Conservation (phyloP, 2,329 filamentous ascomycete genomes). For the Neonectria faginata region DNA sequence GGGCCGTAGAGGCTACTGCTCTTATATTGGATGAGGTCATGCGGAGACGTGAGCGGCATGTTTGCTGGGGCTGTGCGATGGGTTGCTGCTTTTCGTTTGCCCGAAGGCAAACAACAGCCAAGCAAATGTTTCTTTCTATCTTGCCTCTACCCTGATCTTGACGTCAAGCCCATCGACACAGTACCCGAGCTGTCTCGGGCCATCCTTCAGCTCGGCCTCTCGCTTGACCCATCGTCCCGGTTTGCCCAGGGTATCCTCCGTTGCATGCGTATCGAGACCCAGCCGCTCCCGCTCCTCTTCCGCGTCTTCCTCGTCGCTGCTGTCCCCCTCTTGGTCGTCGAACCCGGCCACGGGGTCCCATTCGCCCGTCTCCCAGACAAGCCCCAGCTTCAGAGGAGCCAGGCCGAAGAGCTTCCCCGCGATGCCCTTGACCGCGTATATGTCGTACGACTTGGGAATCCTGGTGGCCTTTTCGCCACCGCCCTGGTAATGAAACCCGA, state of each 20-base stretch:
- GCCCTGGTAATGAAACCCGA: conserved; percentile 60
- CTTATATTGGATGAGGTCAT: conserved; percentile 4
- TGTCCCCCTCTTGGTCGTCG: conserved; percentile 67
- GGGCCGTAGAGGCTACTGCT: background rate
- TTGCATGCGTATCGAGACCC: conserved; percentile 41
- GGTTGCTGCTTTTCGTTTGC: background rate
- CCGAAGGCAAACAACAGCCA: conserved; percentile 18
- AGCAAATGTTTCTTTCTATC: conserved; percentile 34
- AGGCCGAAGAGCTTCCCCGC: conserved; percentile 77
- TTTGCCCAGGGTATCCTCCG: conserved; percentile 45
- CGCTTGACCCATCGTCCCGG: conserved; percentile 76
- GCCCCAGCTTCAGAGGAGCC: conserved; percentile 70
- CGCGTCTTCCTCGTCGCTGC: conserved; percentile 64
- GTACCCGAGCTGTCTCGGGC: conserved; percentile 84
- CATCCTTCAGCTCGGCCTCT: conserved; percentile 83
- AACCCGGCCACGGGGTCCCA: conserved; percentile 81
- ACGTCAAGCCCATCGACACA: conserved; percentile 81
- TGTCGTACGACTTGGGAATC: conserved; percentile 81
- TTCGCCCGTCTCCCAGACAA: conserved; percentile 92
- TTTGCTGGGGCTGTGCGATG: background rate
- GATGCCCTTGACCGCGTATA: conserved; percentile 85
- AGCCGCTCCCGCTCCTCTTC: conserved; percentile 47
- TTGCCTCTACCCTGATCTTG: conserved; percentile 75
- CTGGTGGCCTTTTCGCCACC: conserved; percentile 52
- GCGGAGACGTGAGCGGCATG: conserved; percentile 1